Evolutionary conservation across 371 early-diverging fungal species (phyloP), one percentile per base, ranked within the genome.

Genomic region (Amoeboaphelidium protococcarum): DNA sequence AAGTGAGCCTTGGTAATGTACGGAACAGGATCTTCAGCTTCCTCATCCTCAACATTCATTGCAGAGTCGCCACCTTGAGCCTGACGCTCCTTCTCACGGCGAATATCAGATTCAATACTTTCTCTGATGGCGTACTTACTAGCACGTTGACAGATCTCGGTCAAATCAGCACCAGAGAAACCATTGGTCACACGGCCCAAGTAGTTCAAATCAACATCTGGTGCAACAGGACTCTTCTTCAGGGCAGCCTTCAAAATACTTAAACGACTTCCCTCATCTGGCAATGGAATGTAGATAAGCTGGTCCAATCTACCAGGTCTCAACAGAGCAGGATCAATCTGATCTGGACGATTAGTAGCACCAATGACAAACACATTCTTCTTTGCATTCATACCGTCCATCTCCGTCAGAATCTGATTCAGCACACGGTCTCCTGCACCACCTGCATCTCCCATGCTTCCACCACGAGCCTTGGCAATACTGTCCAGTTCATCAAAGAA

Each of bases 401-500:
- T 97, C 68, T 98, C 99, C 23, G 96, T 95, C 54, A 99, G 70
- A 52, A 99, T 80, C 69, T 97, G 98, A 71, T 99, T 99, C 41
- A 99, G 74, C 23, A 98, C 96, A 63, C 98, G 89, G 56, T 96
- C 97, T 45, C 97, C 96, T 27, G 92, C 83, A 54, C 90, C 95
- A 25, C 95, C 92, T 44, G 76, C 84, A 65, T 95, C 92, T 31
- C 86, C 87, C 13, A 57, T 59, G 13, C 55, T 60, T 41, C 68
- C 63, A 46, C 92, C 90, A 64, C 99, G 86, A 19, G 94, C 79
- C 73, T 88, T 95, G 54, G 98, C 99, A 58, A 98, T 81, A 21
- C 95, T 91, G 70, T 99, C 99, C 62, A 99, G 71, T 71, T 99
- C 99, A 62, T 99, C 99, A 76, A 99, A 99, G 86, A 99, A 99